Evolutionary conservation across 768 basidiomycete species (phyloP).

Genomic region (Tulasnella sp.): DNA sequence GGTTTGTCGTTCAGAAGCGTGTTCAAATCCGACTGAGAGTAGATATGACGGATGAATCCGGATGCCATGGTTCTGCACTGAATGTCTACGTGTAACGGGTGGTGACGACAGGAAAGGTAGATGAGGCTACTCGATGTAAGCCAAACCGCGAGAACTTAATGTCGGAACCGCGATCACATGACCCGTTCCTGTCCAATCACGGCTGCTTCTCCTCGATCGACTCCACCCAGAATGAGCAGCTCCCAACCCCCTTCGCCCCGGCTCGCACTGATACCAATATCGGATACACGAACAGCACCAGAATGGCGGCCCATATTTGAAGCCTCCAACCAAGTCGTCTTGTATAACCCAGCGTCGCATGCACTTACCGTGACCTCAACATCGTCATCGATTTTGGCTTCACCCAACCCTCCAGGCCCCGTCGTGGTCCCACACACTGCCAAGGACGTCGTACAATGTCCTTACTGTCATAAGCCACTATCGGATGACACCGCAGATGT

Average conservation of each 20-base stretch:
- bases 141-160: too few species aligned
- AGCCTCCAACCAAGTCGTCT: slow-evolving; percentile 71
- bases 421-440: neutral
- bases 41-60: neutral
- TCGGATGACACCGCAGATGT: slow-evolving; percentile 16
- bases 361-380: slow-evolving; percentile 47
- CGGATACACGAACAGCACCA: neutral
- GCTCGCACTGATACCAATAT: neutral
- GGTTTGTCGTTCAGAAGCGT: neutral
- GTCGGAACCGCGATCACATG: too few species aligned
- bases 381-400: neutral
- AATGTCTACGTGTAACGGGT: neutral
- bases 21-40: slow-evolving; percentile 1
- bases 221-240: too few species aligned
- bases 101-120: neutral
- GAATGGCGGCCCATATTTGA: slow-evolving; percentile 75
- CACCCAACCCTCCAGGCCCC: slow-evolving; percentile 18
- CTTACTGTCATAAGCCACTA: slow-evolving; percentile 59
- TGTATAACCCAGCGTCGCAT: slow-evolving; percentile 78
- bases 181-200: too few species aligned
- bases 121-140: neutral
- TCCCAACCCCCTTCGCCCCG: neutral
- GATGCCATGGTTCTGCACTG: slow-evolving; percentile 13
- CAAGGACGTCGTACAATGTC: slow-evolving; percentile 33
- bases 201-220: too few species aligned